Base-by-base conservation (phyloP, 2,329 filamentous ascomycete species). In the Ophiostoma ips region DNA sequence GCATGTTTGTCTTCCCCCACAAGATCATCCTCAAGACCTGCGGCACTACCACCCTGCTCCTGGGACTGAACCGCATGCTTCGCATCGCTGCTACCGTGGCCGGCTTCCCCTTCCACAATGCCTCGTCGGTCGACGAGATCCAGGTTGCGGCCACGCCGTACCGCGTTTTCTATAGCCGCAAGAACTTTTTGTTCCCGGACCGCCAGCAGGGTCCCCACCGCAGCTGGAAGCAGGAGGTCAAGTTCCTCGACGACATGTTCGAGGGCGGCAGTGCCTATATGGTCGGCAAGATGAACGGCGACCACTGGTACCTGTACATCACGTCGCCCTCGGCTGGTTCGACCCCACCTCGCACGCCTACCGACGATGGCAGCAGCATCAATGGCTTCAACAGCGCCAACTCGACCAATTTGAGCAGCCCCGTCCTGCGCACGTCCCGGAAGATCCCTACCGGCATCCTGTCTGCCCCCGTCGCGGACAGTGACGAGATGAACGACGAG, bases 1-100 rank as follows among this genome's bases (percentile, higher is more conserved):
- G 92, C 84, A 95, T 98, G 89, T 98, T 98, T 64, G 87, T 98
- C 59, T 98, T 95, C 67, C 88, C 89, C n/a, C 92, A 98, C 77
- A 98, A 98, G 75, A 77, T 98, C 56, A 95, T 98, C 54, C 73
- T 98, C 58, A 98, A 98, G 78, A 98, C 92, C 8, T 98, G 92
- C 62, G 92, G 92, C 53, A 98, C 92, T 21, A 98, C 92, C 13
- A 98, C 92, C 3, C 72, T 98, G 49, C 77, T 98, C 7, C 83
- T 85, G 45, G 92, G 92, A 18, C 76, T 98, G 43, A 87, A 87
- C 58, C 87, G 87, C 58, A 83, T 98, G 65, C 75, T 98, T 49
- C 87, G 94, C 64, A 95, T 96, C 61, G 92, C 92, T 30, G 86
- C 88, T 45, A 69, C 82, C 46, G 76, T 90, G 57, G 90, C 87